Base-by-base conservation (phyloP, 2,329 filamentous ascomycete genomes). In the Lecanicillium sp. region DNA sequence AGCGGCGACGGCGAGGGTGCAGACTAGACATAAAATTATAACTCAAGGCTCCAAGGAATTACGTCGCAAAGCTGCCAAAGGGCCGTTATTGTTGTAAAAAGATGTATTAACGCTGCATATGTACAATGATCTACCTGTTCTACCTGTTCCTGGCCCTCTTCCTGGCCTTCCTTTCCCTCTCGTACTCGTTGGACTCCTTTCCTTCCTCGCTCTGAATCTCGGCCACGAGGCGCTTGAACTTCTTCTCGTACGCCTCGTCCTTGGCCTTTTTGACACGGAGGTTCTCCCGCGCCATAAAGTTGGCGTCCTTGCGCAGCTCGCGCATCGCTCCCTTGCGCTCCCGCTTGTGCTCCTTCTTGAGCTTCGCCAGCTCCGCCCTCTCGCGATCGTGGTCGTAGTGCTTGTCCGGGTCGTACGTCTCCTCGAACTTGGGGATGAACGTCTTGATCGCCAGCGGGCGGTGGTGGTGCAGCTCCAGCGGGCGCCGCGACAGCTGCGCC, bases 131-230 rank as follows among this genome's bases (percentile, higher is more conserved):
- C 22, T 25, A 25, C 18, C 30, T 17, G 18, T 6, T 51, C 49
- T 53, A 60, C 51, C 55, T 58, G 46, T 60, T 75, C 58, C 71
- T 77, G 39, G 74, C 73, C 59, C 72, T 70, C 62, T 87, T 87
- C 61, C 88, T 75, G 58, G 72, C 71, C 58, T 76, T 73, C 72
- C 81, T 92, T 71, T 94, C 87, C 53, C 83, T 74, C 65, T 94
- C 89, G 72, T 97, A 97, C 35, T 74, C 77, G 64, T 97, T 97
- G 31, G 79, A 74, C 61, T 92, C 89, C 42, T 74, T 70, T 2
- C 90, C 90, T 61, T 96, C 92, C 66, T 95, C 84, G 49, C 84
- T 87, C 66, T 98, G 90, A 53, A 98, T 96, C 73, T 96, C 89
- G 9, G 89, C 86, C 50, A 97, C 79, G 44, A 98, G 71, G 48